Conservation (phyloP, 2,329 filamentous ascomycete species). For the Aspergillus brasiliensis region DNA sequence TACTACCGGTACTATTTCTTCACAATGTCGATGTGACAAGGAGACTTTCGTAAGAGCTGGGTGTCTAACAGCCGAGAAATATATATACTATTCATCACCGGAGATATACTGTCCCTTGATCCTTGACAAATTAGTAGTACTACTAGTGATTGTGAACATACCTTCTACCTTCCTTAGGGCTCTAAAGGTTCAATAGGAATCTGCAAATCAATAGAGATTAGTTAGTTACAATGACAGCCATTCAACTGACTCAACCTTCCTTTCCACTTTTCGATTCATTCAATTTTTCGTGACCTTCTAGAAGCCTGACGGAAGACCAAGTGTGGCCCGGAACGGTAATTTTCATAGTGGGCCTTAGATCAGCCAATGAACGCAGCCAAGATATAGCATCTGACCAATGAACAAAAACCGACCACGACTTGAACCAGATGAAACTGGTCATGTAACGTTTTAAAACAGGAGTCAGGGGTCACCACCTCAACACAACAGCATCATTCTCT, state of each 20-base stretch:
- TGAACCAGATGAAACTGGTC: constrained; percentile 11
- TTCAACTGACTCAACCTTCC: not conserved
- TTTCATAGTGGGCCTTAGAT: not conserved
- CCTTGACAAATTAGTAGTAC: no score
- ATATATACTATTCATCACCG: no score
- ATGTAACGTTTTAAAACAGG: constrained; percentile 9
- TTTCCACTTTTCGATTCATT: not conserved
- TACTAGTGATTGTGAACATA: no score
- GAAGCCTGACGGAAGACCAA: not conserved
- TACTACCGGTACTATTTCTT: no score
- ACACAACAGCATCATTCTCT: not conserved
- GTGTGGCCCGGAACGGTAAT: constrained; percentile 5
- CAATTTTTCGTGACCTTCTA: not conserved
- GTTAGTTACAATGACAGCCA: no score
- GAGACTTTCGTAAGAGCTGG: no score
- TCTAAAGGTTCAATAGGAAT: no score
- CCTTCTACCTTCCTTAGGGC: no score
- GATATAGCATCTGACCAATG: constrained; percentile 1
- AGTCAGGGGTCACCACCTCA: not conserved
- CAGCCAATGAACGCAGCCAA: not conserved
- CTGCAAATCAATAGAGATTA: no score
- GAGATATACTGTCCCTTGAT: no score
- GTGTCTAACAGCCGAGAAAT: no score
- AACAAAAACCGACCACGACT: not conserved
- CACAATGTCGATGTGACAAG: no score